Percentiles rank a stretch among this genome's conserved stretches.
Evolutionary conservation across 148 eudicot species (phyloP).

Genomic region (Agrostemma githago): DNA sequence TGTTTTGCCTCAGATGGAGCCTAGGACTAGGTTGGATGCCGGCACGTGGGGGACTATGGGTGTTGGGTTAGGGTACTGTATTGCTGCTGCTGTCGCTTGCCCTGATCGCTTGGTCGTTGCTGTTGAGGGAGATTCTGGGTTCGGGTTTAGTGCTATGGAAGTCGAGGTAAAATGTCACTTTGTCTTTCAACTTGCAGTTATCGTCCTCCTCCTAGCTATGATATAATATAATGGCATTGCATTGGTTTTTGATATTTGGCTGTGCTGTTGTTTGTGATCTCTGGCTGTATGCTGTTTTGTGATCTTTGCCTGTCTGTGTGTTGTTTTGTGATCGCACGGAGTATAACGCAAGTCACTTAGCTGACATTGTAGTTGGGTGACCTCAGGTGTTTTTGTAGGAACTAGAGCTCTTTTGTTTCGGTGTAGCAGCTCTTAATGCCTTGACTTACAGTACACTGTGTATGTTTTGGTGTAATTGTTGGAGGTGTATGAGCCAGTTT

Average conservation of each 20-base stretch:
- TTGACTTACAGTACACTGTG: not conserved
- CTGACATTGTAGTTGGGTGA: too few species aligned
- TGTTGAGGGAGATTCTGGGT: constrained; percentile 99
- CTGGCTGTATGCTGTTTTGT: too few species aligned
- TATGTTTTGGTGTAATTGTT: not conserved
- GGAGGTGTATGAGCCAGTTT: not conserved
- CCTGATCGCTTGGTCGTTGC: constrained; percentile 95
- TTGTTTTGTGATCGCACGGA: too few species aligned
- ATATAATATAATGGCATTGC: not conserved
- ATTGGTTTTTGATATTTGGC: not conserved
- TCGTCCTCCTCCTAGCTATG: not conserved
- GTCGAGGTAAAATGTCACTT: constrained; percentile 62
- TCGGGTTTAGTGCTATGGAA: constrained; percentile 98
- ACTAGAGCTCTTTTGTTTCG: not conserved
- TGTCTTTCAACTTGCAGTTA: constrained; percentile 1
- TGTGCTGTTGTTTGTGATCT: not conserved
- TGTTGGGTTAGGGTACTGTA: constrained; percentile 94
- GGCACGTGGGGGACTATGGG: constrained; percentile 99
- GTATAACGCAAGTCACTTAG: too few species aligned
- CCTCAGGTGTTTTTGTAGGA: not conserved
- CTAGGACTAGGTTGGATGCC: constrained; percentile 95
- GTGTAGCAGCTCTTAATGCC: not conserved
- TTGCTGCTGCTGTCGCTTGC: constrained; percentile 97
- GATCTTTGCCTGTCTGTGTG: too few species aligned
- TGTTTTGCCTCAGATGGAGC: constrained; percentile 85